These are phyloP conservation scores for Chaetothyriales sp. DNA, from an alignment of 2,329 filamentous ascomycete species.

Conservation along the genomic window DNA sequence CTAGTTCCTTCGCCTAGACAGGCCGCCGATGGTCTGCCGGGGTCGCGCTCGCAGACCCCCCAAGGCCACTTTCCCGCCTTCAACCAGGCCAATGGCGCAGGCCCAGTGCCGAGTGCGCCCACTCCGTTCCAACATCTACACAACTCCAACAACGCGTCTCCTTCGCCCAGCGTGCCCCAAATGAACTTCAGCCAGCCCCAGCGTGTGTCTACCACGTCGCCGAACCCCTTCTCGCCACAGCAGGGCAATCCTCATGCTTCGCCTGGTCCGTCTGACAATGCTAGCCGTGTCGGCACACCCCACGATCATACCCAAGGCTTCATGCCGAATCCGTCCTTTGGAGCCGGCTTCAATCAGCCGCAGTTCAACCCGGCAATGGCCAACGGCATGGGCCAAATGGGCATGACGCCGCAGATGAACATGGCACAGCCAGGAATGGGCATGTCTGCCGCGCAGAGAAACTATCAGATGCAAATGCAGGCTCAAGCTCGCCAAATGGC, in stretches of 20 bases:
- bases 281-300: slow-evolving; percentile 51
- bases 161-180: slow-evolving; percentile 72
- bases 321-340: slow-evolving; percentile 38
- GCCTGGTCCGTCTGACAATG: slow-evolving; percentile 62
- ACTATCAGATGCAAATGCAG: slow-evolving; percentile 75
- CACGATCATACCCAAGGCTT: slow-evolving; percentile 52
- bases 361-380: slow-evolving; percentile 32
- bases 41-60: slow-evolving; percentile 84
- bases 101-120: slow-evolving; percentile 47
- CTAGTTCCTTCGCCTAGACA: slow-evolving; percentile 69
- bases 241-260: slow-evolving; percentile 62
- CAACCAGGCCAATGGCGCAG: slow-evolving; percentile 50
- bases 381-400: slow-evolving; percentile 26
- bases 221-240: slow-evolving; percentile 76
- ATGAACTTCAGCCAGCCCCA: slow-evolving; percentile 58
- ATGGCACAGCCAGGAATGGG: slow-evolving; percentile 40
- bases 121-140: slow-evolving; percentile 71
- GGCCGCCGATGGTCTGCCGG: slow-evolving; percentile 58
- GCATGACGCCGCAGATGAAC: slow-evolving; percentile 37
- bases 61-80: slow-evolving; percentile 61
- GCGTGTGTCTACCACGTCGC: slow-evolving; percentile 79
- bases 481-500: slow-evolving; percentile 54
- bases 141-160: slow-evolving; percentile 70
- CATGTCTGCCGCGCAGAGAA: slow-evolving; percentile 58
- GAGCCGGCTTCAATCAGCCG: slow-evolving; percentile 25